A percentile compares a stretch with the other conserved stretches of the same genome.
These are phyloP conservation scores for Fusarium temperatum DNA, from an alignment of 2,329 filamentous ascomycete genomes.

Conservation along the genomic window DNA sequence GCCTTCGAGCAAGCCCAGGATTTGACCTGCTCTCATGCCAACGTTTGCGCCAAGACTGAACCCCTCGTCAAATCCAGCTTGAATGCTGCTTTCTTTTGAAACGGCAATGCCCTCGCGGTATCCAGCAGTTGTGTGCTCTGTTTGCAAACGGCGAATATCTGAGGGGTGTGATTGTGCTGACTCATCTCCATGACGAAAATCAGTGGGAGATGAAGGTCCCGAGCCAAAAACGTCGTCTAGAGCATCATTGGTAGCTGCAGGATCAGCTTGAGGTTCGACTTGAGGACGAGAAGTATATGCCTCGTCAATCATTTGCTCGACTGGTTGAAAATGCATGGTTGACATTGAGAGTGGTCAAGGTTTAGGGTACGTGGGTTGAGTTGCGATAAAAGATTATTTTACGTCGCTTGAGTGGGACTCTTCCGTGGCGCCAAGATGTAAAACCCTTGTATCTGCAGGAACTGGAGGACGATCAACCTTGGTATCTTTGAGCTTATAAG, in stretches of 20 bases:
- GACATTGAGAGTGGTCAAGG: background rate
- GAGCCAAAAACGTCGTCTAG: constrained; percentile 52
- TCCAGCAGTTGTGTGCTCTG: constrained; percentile 82
- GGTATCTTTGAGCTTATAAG: background rate
- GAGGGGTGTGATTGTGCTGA: constrained; percentile 53
- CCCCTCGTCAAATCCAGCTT: constrained; percentile 91
- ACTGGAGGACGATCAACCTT: background rate
- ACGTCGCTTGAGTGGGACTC: constrained; percentile 8
- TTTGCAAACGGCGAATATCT: constrained; percentile 78
- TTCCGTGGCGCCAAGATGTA: background rate
- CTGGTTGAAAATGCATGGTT: constrained; percentile 48
- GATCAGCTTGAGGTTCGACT: constrained; percentile 16
- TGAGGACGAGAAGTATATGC: constrained; percentile 36
- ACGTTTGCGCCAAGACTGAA: constrained; percentile 85
- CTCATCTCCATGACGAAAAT: background rate
- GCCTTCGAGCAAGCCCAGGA: constrained; percentile 82
- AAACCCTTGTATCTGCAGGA: constrained; percentile 12
- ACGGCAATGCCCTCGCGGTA: constrained; percentile 87
- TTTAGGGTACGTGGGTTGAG: constrained; percentile 16
- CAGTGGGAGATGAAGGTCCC: constrained; percentile 34
- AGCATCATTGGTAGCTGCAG: constrained; percentile 34
- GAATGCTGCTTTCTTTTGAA: constrained; percentile 80
- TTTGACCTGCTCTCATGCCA: constrained; percentile 76
- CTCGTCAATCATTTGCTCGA: constrained; percentile 44
- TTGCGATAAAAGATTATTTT: background rate